A percentile compares a stretch with the other conserved stretches of the same genome.
Evolutionary conservation across 2,329 filamentous ascomycete genomes (phyloP).

Genomic region (Colletotrichum musicola): DNA sequence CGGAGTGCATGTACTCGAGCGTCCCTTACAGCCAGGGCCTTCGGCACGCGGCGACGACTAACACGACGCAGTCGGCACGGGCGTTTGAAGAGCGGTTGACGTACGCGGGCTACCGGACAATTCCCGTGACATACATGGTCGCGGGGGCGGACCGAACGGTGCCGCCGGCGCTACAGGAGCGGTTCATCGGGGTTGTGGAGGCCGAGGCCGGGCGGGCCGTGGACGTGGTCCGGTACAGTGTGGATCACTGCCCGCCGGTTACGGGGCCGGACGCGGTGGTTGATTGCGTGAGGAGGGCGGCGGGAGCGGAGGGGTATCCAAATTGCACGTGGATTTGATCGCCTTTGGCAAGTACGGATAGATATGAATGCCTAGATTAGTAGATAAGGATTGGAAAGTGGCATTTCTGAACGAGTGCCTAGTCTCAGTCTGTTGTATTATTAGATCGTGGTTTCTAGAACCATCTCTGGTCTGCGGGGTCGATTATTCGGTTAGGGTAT

Average conservation of each 20-base stretch:
- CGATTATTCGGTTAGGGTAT: background rate
- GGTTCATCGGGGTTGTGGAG: conserved; percentile 16
- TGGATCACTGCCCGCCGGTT: conserved; percentile 21
- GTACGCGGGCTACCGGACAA: background rate
- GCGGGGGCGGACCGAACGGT: background rate
- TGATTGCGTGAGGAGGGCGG: conserved; percentile 1
- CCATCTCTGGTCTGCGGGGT: background rate
- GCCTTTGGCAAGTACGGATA: no score
- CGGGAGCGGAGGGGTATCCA: background rate
- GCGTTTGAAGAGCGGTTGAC: background rate
- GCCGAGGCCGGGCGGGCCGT: conserved; percentile 17
- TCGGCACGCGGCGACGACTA: background rate
- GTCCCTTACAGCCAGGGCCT: background rate
- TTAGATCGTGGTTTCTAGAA: background rate
- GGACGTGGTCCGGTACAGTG: conserved; percentile 15
- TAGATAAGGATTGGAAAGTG: no score
- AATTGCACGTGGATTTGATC: conserved; percentile 2
- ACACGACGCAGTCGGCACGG: conserved; percentile 4
- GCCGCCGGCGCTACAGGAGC: conserved; percentile 10
- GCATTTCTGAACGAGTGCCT: background rate
- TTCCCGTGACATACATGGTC: conserved; percentile 10
- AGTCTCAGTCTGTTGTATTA: background rate
- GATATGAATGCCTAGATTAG: no score
- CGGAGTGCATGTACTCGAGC: conserved; percentile 4
- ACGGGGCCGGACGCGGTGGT: conserved; percentile 7